Base-by-base conservation (phyloP, 768 basidiomycete genomes). In the Tulasnella sp. region DNA sequence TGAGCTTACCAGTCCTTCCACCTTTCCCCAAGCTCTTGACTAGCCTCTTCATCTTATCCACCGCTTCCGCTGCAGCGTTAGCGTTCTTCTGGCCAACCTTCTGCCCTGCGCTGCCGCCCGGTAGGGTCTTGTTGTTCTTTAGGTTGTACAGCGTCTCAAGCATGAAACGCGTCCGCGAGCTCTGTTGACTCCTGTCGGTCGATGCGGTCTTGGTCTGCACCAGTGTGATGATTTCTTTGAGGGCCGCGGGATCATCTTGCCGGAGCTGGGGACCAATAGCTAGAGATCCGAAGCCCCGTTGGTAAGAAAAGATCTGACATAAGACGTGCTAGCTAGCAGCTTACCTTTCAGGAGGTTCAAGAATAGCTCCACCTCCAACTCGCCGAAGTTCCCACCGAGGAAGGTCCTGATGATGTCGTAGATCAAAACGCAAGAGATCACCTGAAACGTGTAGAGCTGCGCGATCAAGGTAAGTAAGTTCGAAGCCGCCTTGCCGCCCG, bases 391-490 rank as follows among this genome's bases (percentile, higher is more conserved):
- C 4, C 73, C 73, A 0, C 78, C 72, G 49, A 98, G 74, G 48
- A 98, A 76, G 12, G 76, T 75, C 7, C 87, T 82, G 63, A 98
- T 84, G 49, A 97, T 69, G 67, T 97, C 96, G 71, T 92, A 98
- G 49, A 97, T 73, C n/a, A 98, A 76, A 10, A 85, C 73, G 59
- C 83, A 90, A 2, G 89, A 89, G 54, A 98, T 80, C 22, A 97
- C 89, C 72, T 92, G 88, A 68, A 97, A 92, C 68, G 97, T 97
- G 74, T 97, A 98, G 19, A 99, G 73, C 68, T 97, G 92, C 1
- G 91, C 87, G 21, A 97, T 72, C 22, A 98, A 78, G 1, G 89
- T 80, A 43, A 94, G 77, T 31, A 99, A 72, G 68, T 99, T 98
- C 9, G 86, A 82, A 63, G 83, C 83, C 67, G 94, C 90, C 71